Percentiles rank a stretch among this genome's conserved stretches.
Conservation (phyloP, 2,329 filamentous ascomycete species). For the Pleochaeta shiraiana region DNA sequence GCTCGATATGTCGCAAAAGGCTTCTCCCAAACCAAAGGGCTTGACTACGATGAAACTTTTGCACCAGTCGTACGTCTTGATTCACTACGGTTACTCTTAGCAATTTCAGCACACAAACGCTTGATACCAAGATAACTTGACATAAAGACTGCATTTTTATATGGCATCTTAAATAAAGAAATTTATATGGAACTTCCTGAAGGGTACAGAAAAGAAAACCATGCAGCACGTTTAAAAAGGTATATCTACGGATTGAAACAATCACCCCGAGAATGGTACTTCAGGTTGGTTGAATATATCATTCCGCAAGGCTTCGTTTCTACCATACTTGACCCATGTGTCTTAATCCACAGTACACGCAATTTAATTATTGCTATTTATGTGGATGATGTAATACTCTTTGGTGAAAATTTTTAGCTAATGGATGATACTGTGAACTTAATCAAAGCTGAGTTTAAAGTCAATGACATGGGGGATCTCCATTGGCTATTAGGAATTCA, state of each 20-base stretch:
- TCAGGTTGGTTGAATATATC: too few relatives aligned
- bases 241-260: too few relatives aligned
- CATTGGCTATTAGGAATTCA: too few relatives aligned
- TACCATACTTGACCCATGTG: not conserved
- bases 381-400: not conserved
- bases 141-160: constrained; percentile 2
- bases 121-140: not conserved
- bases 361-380: not conserved
- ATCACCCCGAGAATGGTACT: too few relatives aligned
- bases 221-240: too few relatives aligned
- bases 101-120: not conserved
- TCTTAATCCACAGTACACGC: not conserved
- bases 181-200: constrained; percentile 3
- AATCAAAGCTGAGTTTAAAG: too few relatives aligned
- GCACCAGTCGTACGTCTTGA: not conserved
- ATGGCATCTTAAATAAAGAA: not conserved
- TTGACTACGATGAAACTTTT: constrained; percentile 1
- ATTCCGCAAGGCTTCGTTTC: not conserved
- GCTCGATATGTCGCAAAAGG: not conserved
- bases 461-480: too few relatives aligned
- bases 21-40: not conserved
- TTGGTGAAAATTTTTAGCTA: not conserved
- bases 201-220: not conserved
- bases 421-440: not conserved
- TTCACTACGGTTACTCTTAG: not conserved